Base-by-base conservation (phyloP, 495 filamentous ascomycete species). In the Aspergillus conjunctus region DNA sequence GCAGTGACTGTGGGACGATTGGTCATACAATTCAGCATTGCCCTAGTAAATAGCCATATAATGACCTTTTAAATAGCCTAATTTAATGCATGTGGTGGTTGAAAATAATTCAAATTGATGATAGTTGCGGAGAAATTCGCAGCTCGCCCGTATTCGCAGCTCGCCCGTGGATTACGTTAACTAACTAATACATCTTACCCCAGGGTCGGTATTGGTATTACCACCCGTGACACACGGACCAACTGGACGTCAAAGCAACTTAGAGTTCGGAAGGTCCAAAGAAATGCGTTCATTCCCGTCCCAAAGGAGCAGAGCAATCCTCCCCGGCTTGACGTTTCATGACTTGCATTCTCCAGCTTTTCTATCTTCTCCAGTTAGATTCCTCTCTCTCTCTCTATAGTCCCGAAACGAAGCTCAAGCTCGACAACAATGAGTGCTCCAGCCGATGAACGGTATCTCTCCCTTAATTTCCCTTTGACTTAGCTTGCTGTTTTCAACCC, bases 371-470 rank as follows among this genome's bases (percentile, higher is more conserved):
- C 46, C 39, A 33, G 34, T 48, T 31, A 49, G 21, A 51, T 30
- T 37, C 51, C 43, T 44, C 41, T 37, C 51, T 17, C n/a, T 22
- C 44, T 18, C 9, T 9, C 43, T 20, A 46, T 8, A 48, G 1
- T 48, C 21, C 18, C 7, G 20, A 48, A 48, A 5, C 17, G 43
- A 54, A 59, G 58, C 51, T 60, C 48, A 45, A 26, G 51, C 48
- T 46, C 30, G 54, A 60, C 58, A 46, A 30, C 51, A 32, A 60
- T 60, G 58, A 60, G 58, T 54, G 51, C 51, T 18, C 43, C 51
- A 41, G 49, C 41, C 20, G 58, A 60, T 43, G 58, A 60, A 31
- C 58, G 58, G 58, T 60, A 54, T 12, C 18, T 26, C 31, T 10
- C 59, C 50, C 52, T 18, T 62, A 4, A 30, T 50, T 30, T 49